Evolutionary conservation across 1,139 yeast genomes (phyloP), one percentile per base, ranked within the genome.

Genomic region (Entelexis paramagnoliae): DNA sequence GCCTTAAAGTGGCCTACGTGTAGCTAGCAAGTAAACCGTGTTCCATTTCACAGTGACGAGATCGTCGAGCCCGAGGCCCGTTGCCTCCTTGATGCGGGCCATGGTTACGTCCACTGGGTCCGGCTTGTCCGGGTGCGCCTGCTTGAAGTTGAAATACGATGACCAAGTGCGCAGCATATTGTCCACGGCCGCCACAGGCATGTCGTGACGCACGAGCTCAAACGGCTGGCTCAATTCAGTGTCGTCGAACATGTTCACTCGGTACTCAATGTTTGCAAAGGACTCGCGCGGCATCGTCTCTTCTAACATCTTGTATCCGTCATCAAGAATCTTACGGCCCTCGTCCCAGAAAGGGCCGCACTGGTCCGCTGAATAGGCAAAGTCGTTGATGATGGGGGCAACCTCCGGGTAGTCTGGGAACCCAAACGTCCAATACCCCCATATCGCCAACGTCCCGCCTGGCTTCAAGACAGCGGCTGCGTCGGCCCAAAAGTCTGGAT

Each of bases 351-450:
- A 51, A 4, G 57, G 54, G 1, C 60, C 60, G 17, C 58, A 51
- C 36, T 55, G 36, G 19, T 52, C 51, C 2, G 34, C 28, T 1
- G 26, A 28, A 16, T 33, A 29, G 14, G 49, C 46, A 24, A 33
- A 52, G n/a, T 55, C 49, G 6, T 34, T 24, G 19, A 57, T 36
- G 11, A 57, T 46, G 10, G 51, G 19, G 14, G 49, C 52, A 0
- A 52, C 55, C 13, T 14, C 55, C 4, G 59, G 59, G 34, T 57
- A 46, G 8, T 68, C 73, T 14, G 48, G 53, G 26, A 51, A 46
- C 2, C 51, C 0, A 83, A 84, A 62, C 33, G 84, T 91, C 42
- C 77, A 77, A 62, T 86, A 86, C n/a, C 84, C 83, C 85, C 91
- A 86, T 59, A 77, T 78, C 0, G 88, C 83, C 48, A 86, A 66